phyloP scores from a whole-genome alignment of 2,329 filamentous ascomycete genomes.

The Aspergillus cejpii region DNA sequence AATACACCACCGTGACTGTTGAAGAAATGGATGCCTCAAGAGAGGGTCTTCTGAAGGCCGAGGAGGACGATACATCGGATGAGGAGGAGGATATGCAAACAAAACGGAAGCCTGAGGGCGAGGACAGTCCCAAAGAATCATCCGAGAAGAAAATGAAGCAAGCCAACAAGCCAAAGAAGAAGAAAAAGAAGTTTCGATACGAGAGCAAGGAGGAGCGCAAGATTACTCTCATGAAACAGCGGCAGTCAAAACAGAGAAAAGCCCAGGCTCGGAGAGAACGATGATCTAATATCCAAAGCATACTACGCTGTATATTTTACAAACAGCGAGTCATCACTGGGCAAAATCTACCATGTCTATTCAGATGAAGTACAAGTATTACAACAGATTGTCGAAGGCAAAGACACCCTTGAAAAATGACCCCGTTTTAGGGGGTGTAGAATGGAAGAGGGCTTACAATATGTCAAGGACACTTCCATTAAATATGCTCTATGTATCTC shows the following conservation, averaged over 20 bases:
- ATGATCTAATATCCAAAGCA: conserved; percentile 18
- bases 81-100: conserved; percentile 19
- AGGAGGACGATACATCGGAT: conserved; percentile 26
- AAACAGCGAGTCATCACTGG: no score
- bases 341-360: no score
- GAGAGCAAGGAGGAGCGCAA: conserved; percentile 79
- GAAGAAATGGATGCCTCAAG: conserved; percentile 77
- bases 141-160: conserved; percentile 45
- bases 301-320: not conserved
- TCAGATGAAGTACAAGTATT: not conserved
- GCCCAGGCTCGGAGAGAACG: conserved; percentile 51
- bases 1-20: conserved; percentile 89
- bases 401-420: no score
- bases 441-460: no score
- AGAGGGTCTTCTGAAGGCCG: conserved; percentile 60
- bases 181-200: conserved; percentile 88
- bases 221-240: conserved; percentile 54
- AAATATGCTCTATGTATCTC: conserved; percentile 15
- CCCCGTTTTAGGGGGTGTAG: no score
- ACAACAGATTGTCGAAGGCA: no score
- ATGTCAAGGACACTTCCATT: conserved; percentile 1
- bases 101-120: conserved; percentile 31
- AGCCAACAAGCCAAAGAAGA: conserved; percentile 60
- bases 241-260: conserved; percentile 62
- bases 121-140: conserved; percentile 24